Conservation (phyloP, 148 eudicot genomes). For the Heliamphora exappendiculata region DNA sequence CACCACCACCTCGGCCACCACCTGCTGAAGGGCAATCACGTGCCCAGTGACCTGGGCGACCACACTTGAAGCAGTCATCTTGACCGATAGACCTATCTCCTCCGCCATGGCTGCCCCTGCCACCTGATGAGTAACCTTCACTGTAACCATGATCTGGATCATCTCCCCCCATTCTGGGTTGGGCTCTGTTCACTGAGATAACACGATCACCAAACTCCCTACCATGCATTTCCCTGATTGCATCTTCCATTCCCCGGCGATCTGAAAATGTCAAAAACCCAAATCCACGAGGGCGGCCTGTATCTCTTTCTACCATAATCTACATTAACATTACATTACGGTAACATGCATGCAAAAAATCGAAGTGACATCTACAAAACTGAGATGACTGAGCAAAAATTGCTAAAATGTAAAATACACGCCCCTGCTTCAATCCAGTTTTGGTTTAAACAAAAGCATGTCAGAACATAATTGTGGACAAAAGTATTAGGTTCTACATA, state of each 20-base stretch:
- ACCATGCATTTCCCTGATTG: constrained; percentile 64
- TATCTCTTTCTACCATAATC: constrained; percentile 66
- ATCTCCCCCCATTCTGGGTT: constrained; percentile 36
- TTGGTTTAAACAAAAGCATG: neutral
- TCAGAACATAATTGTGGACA: neutral
- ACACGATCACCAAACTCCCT: constrained; percentile 30
- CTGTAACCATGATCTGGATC: constrained; percentile 40
- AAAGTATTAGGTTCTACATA: neutral
- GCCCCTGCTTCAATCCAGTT: neutral
- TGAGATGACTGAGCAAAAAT: constrained; percentile 8
- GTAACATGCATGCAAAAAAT: constrained; percentile 8
- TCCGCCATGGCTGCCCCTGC: constrained; percentile 46
- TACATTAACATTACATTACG: constrained; percentile 24
- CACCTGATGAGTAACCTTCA: constrained; percentile 43
- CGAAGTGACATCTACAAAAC: neutral
- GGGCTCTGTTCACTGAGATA: constrained; percentile 34
- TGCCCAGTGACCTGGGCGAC: constrained; percentile 63
- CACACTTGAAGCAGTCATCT: constrained; percentile 69
- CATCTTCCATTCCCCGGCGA: constrained; percentile 64
- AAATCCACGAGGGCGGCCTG: constrained; percentile 68
- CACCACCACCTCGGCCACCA: constrained; percentile 46
- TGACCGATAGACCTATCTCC: constrained; percentile 37
- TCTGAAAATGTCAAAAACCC: constrained; percentile 64
- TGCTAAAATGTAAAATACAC: neutral
- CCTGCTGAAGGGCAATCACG: constrained; percentile 59